Evolutionary conservation across 2,329 filamentous ascomycete species (phyloP).

Genomic region (Pezicula carpinea): DNA sequence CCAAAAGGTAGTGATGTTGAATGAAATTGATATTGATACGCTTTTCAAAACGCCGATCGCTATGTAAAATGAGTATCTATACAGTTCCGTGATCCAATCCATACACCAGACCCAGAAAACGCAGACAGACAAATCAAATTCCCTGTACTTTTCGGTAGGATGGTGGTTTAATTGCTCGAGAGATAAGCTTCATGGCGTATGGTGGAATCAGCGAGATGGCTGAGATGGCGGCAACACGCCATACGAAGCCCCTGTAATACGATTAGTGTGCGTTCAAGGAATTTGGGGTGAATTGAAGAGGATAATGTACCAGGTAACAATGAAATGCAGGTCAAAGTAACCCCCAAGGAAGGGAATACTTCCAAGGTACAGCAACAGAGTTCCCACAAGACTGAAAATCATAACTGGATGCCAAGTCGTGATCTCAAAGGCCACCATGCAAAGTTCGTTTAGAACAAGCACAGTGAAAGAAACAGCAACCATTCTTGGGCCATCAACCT

Average conservation of each 20-base stretch:
- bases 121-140: slow-evolving; percentile 30
- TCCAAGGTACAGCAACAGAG: slow-evolving; percentile 72
- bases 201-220: slow-evolving; percentile 81
- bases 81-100: no score
- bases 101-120: neutral
- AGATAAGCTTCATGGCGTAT: slow-evolving; percentile 80
- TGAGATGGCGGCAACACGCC: slow-evolving; percentile 77
- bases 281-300: neutral
- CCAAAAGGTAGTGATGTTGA: neutral
- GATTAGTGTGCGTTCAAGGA: neutral
- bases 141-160: slow-evolving; percentile 91
- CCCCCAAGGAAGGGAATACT: slow-evolving; percentile 79
- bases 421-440: slow-evolving; percentile 96
- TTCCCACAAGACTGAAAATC: slow-evolving; percentile 80
- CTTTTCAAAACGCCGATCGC: no score
- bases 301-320: slow-evolving; percentile 59
- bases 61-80: neutral
- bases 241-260: slow-evolving; percentile 67
- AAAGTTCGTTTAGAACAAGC: slow-evolving; percentile 86
- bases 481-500: slow-evolving; percentile 70
- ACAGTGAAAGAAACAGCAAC: slow-evolving; percentile 89
- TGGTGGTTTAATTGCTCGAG: slow-evolving; percentile 81
- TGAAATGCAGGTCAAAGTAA: slow-evolving; percentile 84
- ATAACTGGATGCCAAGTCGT: slow-evolving; percentile 96
- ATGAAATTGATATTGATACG: no score